These are phyloP conservation scores for Pleurostoma richardsiae DNA, from an alignment of 2,329 filamentous ascomycete species.

Conservation along the genomic window DNA sequence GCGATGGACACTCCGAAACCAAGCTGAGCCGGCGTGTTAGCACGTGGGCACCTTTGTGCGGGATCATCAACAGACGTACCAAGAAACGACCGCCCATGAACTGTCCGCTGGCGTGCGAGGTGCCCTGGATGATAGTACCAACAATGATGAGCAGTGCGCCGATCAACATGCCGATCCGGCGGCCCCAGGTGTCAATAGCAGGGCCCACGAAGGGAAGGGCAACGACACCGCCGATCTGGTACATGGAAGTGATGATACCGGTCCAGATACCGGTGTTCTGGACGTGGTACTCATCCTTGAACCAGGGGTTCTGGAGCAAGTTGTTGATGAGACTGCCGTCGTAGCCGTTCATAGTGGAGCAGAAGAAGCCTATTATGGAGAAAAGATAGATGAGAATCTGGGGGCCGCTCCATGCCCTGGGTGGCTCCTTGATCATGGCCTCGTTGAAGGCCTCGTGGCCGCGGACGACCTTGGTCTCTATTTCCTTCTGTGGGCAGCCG, in stretches of 20 bases:
- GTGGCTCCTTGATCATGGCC: conserved; percentile 48
- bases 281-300: conserved; percentile 31
- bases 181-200: conserved; percentile 39
- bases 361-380: conserved; percentile 42
- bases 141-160: conserved; percentile 37
- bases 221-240: conserved; percentile 44
- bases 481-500: conserved; percentile 10
- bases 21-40: conserved; percentile 19
- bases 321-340: conserved; percentile 47
- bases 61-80: too few relatives aligned
- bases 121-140: conserved; percentile 40
- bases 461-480: conserved; percentile 36
- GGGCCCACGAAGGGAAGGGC: conserved; percentile 42
- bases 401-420: conserved; percentile 29
- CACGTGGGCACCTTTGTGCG: too few relatives aligned
- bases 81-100: conserved; percentile 56
- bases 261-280: conserved; percentile 39
- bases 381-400: conserved; percentile 36
- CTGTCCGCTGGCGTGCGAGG: conserved; percentile 27
- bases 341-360: conserved; percentile 47
- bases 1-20: conserved; percentile 50
- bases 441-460: conserved; percentile 51
- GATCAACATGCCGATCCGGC: conserved; percentile 40
- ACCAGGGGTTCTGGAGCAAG: conserved; percentile 34
- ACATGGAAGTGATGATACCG: conserved; percentile 45